Evolutionary conservation across 2,329 filamentous ascomycete genomes (phyloP), one percentile per base, ranked within the genome.

Genomic region (Ilyonectria robusta): DNA sequence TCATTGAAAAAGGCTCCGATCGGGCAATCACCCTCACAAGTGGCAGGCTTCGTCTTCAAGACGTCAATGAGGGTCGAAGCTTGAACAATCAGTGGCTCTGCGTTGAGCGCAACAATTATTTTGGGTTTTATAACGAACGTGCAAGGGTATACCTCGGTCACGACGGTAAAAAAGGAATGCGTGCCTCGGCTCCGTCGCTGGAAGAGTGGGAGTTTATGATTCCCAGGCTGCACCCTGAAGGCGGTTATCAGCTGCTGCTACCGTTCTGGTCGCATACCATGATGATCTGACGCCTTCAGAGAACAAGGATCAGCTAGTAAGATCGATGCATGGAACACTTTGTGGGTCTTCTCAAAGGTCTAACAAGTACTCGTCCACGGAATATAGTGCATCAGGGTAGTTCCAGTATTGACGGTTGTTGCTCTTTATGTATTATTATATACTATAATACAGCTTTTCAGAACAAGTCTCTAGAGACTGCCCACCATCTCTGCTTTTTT

Each of bases 11-110:
- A 19, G 23, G 31, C 6, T 66, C 67, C 1, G 31, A 51, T 11
- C 42, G 33, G 9, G 66, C 53, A 1, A 70, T 74, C 17, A 70
- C 62, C 6, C 33, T 73, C 2, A 50, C 31, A n/a, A n/a, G 55
- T 2, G 51, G 6, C 11, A 37, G 46, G 1, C 9, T 54, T 5
- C 42, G 35, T 29, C 31, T 74, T 1, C 40, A 51, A 10, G 63
- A 70, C 11, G 19, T 54, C 13, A 11, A 48, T 1, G 5, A 42
- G 2, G 35, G n/a, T 9, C 13, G 6, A 1, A 13, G 35, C 10
- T 21, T 56, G 3, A 58, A 46, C 13, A 50, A 62, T 6, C 56
- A 57, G 3, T 61, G 59, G 59, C 59, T 42, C 33, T 61, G 59
- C 48, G 59, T 61, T 10, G 59, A 61, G 21, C 23, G 35, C 13